Conservation (phyloP, 352 stramenopile genomes). For the Phytopythium chamaehyphon region DNA sequence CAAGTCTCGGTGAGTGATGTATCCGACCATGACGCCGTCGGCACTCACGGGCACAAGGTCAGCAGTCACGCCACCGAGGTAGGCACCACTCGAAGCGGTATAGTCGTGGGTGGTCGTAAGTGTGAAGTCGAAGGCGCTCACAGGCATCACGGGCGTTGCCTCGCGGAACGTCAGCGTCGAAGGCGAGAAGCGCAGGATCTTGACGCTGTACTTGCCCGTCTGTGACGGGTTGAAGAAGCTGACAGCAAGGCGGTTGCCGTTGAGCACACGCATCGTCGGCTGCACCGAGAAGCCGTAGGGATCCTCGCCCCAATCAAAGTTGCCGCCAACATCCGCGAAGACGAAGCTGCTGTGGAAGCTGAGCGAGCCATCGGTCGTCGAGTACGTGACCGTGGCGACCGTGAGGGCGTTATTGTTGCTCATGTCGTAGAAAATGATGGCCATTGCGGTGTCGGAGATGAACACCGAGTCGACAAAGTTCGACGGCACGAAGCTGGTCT, state of each 20-base stretch:
- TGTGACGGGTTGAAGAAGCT: slow-evolving; percentile 58
- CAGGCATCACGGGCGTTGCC: slow-evolving; percentile 41
- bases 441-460: slow-evolving; percentile 35
- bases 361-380: slow-evolving; percentile 16
- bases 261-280: slow-evolving; percentile 32
- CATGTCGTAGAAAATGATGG: slow-evolving; percentile 50
- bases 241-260: slow-evolving; percentile 49
- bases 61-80: slow-evolving; percentile 27
- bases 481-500: slow-evolving; percentile 30
- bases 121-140: slow-evolving; percentile 28
- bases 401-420: slow-evolving; percentile 58
- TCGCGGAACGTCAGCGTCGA: slow-evolving; percentile 40
- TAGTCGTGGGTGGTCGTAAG: slow-evolving; percentile 11
- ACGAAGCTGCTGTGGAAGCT: slow-evolving; percentile 45
- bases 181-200: slow-evolving; percentile 40
- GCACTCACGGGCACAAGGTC: slow-evolving; percentile 35
- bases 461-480: slow-evolving; percentile 38
- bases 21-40: slow-evolving; percentile 42
- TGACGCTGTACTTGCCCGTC: slow-evolving; percentile 36
- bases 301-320: slow-evolving; percentile 32
- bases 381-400: slow-evolving; percentile 26
- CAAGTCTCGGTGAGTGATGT: slow-evolving; percentile 33
- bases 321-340: slow-evolving; percentile 32
- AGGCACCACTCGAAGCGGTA: too few species aligned
- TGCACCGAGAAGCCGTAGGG: slow-evolving; percentile 35